Evolutionary conservation across 441 rosid genomes (phyloP), one percentile per base, ranked within the genome.

Genomic region (Viola pubescens): DNA sequence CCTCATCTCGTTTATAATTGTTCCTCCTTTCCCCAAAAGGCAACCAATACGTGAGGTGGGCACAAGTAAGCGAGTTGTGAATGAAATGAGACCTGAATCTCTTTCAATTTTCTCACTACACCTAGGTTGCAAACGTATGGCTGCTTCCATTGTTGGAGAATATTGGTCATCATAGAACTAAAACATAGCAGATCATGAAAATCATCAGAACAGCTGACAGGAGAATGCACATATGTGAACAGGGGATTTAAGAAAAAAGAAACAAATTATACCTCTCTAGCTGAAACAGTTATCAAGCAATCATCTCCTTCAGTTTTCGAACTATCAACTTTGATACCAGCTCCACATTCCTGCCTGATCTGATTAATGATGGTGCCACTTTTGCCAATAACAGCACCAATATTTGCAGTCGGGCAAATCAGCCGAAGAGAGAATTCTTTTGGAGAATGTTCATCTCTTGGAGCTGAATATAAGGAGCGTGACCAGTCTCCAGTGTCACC

Each of bases 21-120:
- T 74, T 61, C 99, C 99, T 54, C 94, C 95, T 79, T 90, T 90
- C 59, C 99, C 99, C 69, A 94, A 85, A 57, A 94, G 86, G 75
- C 99, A 94, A 59, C 97, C 97, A 79, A 94, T 94, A 64, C 88
- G 79, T 10, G 96, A 86, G 65, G 92, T 79, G 46, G 99, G 94
- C 61, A 94, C 97, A 60, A 94, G 95, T 50, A 94, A 75, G 47
- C 99, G 97, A 43, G 95, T 88, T 4, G 94, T 88, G 75, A 76
- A 86, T 67, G 86, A 86, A 70, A 82, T 75, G 50, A 73, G 78
- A 63, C 99, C 97, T 2, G 97, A 94, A 76, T 94, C 97, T 75
- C 96, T 85, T 78, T 90, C 99, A 50, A 77, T 67, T 81, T 77
- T 90, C 53, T 90, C 99, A 63, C 96, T 90, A 69, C 99, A 94